phyloP scores from a whole-genome alignment of 129 eudicot species.

The Flaveria brownii region DNA sequence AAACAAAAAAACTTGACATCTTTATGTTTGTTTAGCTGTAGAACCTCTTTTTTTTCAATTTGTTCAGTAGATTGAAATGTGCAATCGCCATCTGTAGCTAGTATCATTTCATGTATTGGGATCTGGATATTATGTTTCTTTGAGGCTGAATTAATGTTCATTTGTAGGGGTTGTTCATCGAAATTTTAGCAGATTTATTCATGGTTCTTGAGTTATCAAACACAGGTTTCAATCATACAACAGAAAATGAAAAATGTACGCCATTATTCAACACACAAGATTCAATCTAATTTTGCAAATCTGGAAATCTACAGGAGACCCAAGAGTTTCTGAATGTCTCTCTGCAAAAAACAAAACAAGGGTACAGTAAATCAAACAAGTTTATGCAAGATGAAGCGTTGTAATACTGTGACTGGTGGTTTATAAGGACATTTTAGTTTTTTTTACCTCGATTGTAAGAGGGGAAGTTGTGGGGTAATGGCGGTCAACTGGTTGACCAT shows the following conservation, averaged over 20 bases:
- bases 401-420: not conserved
- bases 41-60: constrained; percentile 24
- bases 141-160: constrained; percentile 28
- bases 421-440: not conserved
- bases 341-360: constrained; percentile 47
- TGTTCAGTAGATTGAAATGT: constrained; percentile 17
- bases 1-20: constrained; percentile 10
- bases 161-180: constrained; percentile 26
- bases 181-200: not conserved
- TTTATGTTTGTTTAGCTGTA: constrained; percentile 32
- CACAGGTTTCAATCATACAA: not conserved
- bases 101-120: constrained; percentile 34
- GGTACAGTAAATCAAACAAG: not conserved
- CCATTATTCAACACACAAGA: constrained; percentile 21
- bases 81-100: constrained; percentile 32
- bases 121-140: constrained; percentile 13
- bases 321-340: constrained; percentile 63
- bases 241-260: not conserved
- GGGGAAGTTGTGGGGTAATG: constrained; percentile 97
- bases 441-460: constrained; percentile 75
- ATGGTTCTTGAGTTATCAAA: constrained; percentile 6
- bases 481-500: constrained; percentile 74
- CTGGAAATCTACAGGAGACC: constrained; percentile 42
- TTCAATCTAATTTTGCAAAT: not conserved
- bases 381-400: not conserved